phyloP scores from a whole-genome alignment of 2,329 filamentous ascomycete genomes.

The Fusarium torulosum region DNA sequence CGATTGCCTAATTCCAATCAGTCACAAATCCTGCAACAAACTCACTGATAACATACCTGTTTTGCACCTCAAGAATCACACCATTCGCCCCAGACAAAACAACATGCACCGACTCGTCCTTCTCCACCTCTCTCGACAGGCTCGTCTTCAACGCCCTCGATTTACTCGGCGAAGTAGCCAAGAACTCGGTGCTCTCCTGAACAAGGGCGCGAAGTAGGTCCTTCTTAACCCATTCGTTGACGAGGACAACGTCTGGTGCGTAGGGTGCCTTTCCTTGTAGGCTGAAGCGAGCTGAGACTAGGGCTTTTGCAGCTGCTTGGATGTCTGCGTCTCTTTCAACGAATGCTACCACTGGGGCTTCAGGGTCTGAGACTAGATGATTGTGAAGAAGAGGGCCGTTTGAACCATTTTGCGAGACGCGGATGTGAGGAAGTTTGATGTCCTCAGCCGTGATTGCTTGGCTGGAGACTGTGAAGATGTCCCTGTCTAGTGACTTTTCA shows the following conservation, averaged over 20 bases:
- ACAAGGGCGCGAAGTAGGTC: slow-evolving; percentile 34
- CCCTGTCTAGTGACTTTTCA: slow-evolving; percentile 19
- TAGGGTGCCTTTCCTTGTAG: slow-evolving; percentile 36
- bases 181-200: slow-evolving; percentile 25
- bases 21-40: accelerated
- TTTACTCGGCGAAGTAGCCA: background rate
- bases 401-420: slow-evolving; percentile 20
- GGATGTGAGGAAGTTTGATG: slow-evolving; percentile 15
- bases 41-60: background rate
- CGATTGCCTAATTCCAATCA: background rate
- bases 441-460: slow-evolving; percentile 8
- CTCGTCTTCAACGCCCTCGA: background rate
- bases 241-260: slow-evolving; percentile 37
- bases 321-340: slow-evolving; percentile 42
- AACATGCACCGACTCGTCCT: slow-evolving; percentile 21
- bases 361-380: slow-evolving; percentile 16
- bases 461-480: slow-evolving; percentile 16
- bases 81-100: slow-evolving; percentile 24
- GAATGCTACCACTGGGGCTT: slow-evolving; percentile 27
- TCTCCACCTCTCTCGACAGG: slow-evolving; percentile 13
- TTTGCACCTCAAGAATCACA: slow-evolving; percentile 24
- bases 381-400: background rate
- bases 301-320: slow-evolving; percentile 29
- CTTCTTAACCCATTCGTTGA: slow-evolving; percentile 45
- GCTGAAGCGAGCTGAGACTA: slow-evolving; percentile 32